Evolutionary conservation across 176 grass and related monocot species (phyloP), one percentile per base, ranked within the genome.

Genomic region (Ensete ventricosum): DNA sequence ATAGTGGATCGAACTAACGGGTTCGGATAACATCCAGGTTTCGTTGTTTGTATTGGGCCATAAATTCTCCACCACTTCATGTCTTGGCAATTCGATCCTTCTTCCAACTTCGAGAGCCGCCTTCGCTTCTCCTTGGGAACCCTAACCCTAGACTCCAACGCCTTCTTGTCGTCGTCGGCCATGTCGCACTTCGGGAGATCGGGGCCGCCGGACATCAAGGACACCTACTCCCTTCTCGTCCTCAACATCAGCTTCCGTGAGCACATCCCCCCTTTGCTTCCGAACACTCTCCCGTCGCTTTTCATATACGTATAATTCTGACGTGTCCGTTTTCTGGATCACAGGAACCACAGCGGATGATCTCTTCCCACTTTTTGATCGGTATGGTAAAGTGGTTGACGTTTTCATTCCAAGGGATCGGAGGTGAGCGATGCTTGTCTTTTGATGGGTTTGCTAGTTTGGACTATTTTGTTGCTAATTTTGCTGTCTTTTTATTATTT

Each of bases 111-210:
- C 57, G 19, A 60, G 57, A 60, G 14, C 3, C 65, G 65, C 24
- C 65, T 68, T 25, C 3, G 24, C 14, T 29, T 16, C 26, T 68
- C 13, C 27, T 5, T 53, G 50, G 25, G 77, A 69, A 43, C 83
- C 78, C 72, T 85, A 82, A 74, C 83, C 72, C 85, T 85, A 64
- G 26, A 27, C 77, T 27, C 83, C 9, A 64, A 6, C 34, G 0
- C 27, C 81, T 59, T 64, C 69, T 55, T 25, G 23, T 0, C 67
- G 34, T 64, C 60, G 69, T 17, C 11, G 51, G 26, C 14, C 19
- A 98, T 98, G 95, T 98, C 95, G 27, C 95, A 84, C 78, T 98
- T 98, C 73, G 90, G 95, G 0, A 85, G 95, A 62, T 98, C 88
- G 9, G 95, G 95, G n/a, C 95, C 95, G 48, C 90, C 95, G 50